Evolutionary conservation across 306 rosid species (phyloP).

Genomic region (Begonia masoniana): DNA sequence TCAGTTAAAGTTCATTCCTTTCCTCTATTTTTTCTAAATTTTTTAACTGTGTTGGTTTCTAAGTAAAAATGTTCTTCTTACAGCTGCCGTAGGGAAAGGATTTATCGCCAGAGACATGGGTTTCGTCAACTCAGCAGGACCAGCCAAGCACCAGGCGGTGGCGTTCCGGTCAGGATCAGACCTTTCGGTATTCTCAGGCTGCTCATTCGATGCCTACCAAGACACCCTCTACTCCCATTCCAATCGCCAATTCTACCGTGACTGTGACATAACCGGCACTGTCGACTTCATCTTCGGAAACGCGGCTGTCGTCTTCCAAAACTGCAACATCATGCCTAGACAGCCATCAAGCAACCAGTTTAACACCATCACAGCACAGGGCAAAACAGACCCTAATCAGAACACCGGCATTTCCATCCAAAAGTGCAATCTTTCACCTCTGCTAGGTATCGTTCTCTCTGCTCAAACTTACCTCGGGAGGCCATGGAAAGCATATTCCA

Average conservation of each 20-base stretch:
- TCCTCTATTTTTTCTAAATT: too few species aligned
- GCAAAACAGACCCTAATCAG: constrained; percentile 68
- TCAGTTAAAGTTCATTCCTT: not conserved
- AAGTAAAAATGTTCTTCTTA: constrained; percentile 3
- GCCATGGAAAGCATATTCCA: constrained; percentile 84
- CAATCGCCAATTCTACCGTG: constrained; percentile 83
- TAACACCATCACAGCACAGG: constrained; percentile 92
- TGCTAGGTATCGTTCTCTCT: constrained; percentile 15
- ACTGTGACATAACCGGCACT: constrained; percentile 73
- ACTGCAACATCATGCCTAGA: constrained; percentile 55
- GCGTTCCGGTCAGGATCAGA: constrained; percentile 81
- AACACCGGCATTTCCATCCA: constrained; percentile 75
- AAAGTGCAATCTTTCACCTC: constrained; percentile 29
- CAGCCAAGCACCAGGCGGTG: constrained; percentile 82
- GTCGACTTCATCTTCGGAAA: constrained; percentile 92
- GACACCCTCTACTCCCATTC: constrained; percentile 89
- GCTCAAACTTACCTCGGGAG: constrained; percentile 72
- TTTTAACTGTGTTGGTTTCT: not conserved
- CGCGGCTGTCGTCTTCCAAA: constrained; percentile 66
- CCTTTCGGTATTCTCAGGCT: constrained; percentile 43
- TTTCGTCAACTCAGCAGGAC: constrained; percentile 66
- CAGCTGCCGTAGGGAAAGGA: constrained; percentile 76
- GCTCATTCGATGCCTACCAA: constrained; percentile 66
- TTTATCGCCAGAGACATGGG: constrained; percentile 73
- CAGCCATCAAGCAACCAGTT: constrained; percentile 69